Conservation (phyloP, 2,329 filamentous ascomycete genomes). For the Mycosphaerella arachidis region DNA sequence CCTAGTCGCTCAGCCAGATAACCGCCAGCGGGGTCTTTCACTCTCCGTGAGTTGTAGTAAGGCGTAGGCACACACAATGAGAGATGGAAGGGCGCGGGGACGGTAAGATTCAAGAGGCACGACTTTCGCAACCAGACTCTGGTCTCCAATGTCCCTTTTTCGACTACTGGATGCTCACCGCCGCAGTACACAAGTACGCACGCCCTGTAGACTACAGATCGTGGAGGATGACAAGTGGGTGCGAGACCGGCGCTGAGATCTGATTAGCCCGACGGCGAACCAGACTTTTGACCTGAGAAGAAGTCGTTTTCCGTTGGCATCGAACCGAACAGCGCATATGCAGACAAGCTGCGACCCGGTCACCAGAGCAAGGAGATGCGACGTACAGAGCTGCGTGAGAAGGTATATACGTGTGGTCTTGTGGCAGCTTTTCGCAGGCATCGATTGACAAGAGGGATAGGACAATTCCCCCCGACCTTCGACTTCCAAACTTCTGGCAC, state of each 20-base stretch:
- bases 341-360: too few species aligned
- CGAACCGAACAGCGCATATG: too few species aligned
- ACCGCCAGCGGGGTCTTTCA: not conserved
- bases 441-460: too few species aligned
- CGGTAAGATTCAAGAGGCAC: not conserved
- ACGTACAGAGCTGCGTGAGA: too few species aligned
- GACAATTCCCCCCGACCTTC: too few species aligned
- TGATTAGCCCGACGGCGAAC: too few species aligned
- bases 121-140: not conserved
- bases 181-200: conserved; percentile 1
- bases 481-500: not conserved
- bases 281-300: not conserved
- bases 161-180: not conserved
- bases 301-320: too few species aligned
- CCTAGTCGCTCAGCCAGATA: not conserved
- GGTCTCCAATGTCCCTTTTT: not conserved
- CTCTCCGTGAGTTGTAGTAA: not conserved
- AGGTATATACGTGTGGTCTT: too few species aligned
- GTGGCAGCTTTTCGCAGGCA: too few species aligned
- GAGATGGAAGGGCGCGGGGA: not conserved
- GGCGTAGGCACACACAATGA: not conserved
- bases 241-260: not conserved
- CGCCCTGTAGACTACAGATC: conserved; percentile 1
- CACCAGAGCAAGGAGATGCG: too few species aligned
- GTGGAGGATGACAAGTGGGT: not conserved